These are phyloP conservation scores for Macrolepiota dolichaula DNA, from an alignment of 768 basidiomycete genomes.

Conservation along the genomic window DNA sequence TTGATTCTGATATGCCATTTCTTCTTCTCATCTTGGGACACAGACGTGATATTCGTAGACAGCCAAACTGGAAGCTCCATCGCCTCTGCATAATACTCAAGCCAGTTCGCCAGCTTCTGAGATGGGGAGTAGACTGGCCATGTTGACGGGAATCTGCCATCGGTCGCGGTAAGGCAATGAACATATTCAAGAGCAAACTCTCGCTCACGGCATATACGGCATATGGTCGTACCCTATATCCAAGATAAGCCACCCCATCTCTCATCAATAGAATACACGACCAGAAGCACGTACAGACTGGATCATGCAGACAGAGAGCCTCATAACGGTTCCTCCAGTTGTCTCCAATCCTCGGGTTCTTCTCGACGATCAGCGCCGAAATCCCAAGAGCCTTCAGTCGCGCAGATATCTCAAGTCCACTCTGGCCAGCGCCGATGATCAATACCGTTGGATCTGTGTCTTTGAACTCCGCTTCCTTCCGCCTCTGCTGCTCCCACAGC, in stretches of 20 bases:
- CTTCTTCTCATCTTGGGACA: slow-evolving; percentile 31
- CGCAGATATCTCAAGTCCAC: slow-evolving; percentile 58
- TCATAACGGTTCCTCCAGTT: slow-evolving; percentile 63
- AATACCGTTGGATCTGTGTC: slow-evolving; percentile 48
- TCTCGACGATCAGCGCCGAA: slow-evolving; percentile 53
- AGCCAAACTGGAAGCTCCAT: slow-evolving; percentile 68
- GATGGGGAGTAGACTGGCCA: slow-evolving; percentile 60
- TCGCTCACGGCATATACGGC: slow-evolving; percentile 15
- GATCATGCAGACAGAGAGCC: slow-evolving; percentile 51
- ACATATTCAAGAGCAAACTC: not conserved
- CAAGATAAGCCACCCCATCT: not conserved
- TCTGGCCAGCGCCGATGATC: slow-evolving; percentile 59
- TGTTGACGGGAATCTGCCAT: slow-evolving; percentile 48
- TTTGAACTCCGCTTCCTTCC: slow-evolving; percentile 35
- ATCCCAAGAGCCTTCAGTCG: slow-evolving; percentile 56
- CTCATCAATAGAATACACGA: not conserved
- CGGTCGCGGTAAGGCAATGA: not conserved
- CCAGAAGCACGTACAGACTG: slow-evolving; percentile 43
- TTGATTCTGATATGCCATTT: slow-evolving; percentile 44
- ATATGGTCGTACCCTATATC: slow-evolving; percentile 29
- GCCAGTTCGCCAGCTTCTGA: slow-evolving; percentile 56
- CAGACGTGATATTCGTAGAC: slow-evolving; percentile 37
- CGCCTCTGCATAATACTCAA: slow-evolving; percentile 56
- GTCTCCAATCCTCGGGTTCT: slow-evolving; percentile 51
- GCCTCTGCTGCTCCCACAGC: slow-evolving; percentile 42